Base-by-base conservation (phyloP, 2,329 filamentous ascomycete genomes). In the Spiromastix sp. region DNA sequence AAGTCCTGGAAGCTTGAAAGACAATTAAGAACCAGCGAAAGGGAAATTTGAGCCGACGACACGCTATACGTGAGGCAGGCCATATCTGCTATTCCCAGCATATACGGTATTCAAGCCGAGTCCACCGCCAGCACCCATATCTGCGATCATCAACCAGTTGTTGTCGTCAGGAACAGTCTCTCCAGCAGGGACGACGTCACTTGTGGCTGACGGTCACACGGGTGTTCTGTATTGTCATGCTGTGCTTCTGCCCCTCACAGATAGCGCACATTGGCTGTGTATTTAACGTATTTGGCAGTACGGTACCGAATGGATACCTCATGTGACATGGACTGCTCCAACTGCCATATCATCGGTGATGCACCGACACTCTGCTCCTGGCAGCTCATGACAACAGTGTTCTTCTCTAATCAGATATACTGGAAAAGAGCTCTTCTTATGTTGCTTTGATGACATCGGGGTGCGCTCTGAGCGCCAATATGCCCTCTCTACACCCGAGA, bases 201-300 rank as follows among this genome's bases (percentile, higher is more conserved):
- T 28, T 20, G 34, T 36, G 34, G 34, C 34, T 36, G 34, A 30
- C 7, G 11, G 10, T 22, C 26, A 30, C 34, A 30, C 27, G 9
- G 16, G 26, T 24, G 21, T 24, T 24, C 7, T n/a, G 21, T 24
- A 24, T 24, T 7, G 21, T 24, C n/a, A n/a, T n/a, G n/a, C n/a
- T n/a, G n/a, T n/a, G n/a, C n/a, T n/a, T n/a, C n/a, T n/a, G n/a
- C n/a, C n/a, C n/a, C 7, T 24, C 7, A 24, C n/a, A 24, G 7
- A 24, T 24, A 7, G n/a, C 7, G n/a, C n/a, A 24, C 21, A 24
- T 24, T 24, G n/a, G 21, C 21, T 24, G n/a, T 7, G n/a, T 24
- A n/a, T n/a, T 24, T 24, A 24, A 24, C n/a, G 7, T n/a, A 24
- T 24, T 24, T 7, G 21, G 21, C n/a, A n/a, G n/a, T 7, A 24